Evolutionary conservation across 768 basidiomycete genomes (phyloP).

Genomic region (Tubosaeta sp.): DNA sequence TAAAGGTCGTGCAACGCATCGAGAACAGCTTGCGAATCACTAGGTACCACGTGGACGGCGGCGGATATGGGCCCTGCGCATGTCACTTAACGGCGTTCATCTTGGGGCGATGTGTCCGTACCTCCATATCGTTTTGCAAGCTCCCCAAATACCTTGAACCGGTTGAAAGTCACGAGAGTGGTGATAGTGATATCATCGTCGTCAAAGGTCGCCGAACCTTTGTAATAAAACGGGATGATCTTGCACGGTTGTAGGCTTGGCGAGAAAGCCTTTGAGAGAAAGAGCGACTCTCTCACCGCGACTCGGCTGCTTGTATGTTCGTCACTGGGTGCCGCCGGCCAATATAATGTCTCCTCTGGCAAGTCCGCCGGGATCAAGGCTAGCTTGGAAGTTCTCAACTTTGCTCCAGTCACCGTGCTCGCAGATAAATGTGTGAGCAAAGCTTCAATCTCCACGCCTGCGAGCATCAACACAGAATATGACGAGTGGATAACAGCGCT

Average conservation of each 20-base stretch:
- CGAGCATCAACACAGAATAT: slow-evolving; percentile 16
- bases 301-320: slow-evolving; percentile 10
- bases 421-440: slow-evolving; percentile 2
- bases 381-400: neutral
- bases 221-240: slow-evolving; percentile 79
- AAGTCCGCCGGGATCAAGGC: neutral
- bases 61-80: slow-evolving; percentile 78
- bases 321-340: slow-evolving; percentile 11
- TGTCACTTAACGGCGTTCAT: neutral
- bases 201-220: slow-evolving; percentile 52
- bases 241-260: slow-evolving; percentile 67
- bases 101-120: slow-evolving; percentile 25
- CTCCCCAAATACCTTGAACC: slow-evolving; percentile 66
- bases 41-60: slow-evolving; percentile 62
- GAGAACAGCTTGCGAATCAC: slow-evolving; percentile 45
- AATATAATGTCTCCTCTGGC: slow-evolving; percentile 19
- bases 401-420: neutral
- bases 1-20: slow-evolving; percentile 64
- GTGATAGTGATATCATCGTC: slow-evolving; percentile 77
- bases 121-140: slow-evolving; percentile 79
- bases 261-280: slow-evolving; percentile 68
- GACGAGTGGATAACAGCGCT: slow-evolving; percentile 32
- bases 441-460: slow-evolving; percentile 5
- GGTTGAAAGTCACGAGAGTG: slow-evolving; percentile 76
- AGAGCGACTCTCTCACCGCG: slow-evolving; percentile 43